Evolutionary conservation across 805 yeast genomes (phyloP).

Genomic region (Lipomyces chichibuensis): DNA sequence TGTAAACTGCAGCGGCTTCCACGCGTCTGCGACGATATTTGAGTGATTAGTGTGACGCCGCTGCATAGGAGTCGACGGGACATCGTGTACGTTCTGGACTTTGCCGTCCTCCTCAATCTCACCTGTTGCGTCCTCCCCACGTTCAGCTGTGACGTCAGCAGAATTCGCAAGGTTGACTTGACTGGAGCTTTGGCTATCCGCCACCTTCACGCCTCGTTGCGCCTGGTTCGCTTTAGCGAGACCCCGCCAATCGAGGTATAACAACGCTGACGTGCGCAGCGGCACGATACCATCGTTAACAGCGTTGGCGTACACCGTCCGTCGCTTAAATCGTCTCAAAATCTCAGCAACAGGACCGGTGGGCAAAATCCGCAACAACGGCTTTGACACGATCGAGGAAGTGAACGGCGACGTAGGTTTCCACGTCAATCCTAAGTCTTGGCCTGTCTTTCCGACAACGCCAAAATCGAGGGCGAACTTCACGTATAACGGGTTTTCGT

Average conservation of each 20-base stretch:
- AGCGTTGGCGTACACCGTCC: constrained; percentile 88
- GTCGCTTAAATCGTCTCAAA: constrained; percentile 62
- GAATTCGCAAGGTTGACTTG: constrained; percentile 44
- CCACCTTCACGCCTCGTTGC: constrained; percentile 32
- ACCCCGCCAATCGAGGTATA: constrained; percentile 85
- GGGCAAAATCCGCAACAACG: constrained; percentile 75
- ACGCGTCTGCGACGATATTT: constrained; percentile 6
- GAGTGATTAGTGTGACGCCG: constrained; percentile 2
- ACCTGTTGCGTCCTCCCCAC: constrained; percentile 9
- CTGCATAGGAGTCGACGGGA: not conserved
- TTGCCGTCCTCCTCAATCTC: constrained; percentile 11
- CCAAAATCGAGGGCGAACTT: constrained; percentile 86
- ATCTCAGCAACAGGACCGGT: constrained; percentile 69
- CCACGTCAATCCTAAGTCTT: constrained; percentile 74
- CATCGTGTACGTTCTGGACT: constrained; percentile 1
- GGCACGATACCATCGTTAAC: constrained; percentile 96
- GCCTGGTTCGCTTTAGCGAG: constrained; percentile 55
- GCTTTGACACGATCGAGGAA: constrained; percentile 46
- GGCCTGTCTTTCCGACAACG: constrained; percentile 88
- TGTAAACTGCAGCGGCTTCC: constrained; percentile 35
- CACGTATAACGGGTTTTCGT: constrained; percentile 85
- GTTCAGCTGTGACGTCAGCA: constrained; percentile 9
- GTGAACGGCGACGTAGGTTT: constrained; percentile 39
- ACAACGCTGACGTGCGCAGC: constrained; percentile 76
- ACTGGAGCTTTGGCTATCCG: constrained; percentile 6